Evolutionary conservation across 805 yeast species (phyloP).

Genomic region (Cyberlindnera petersonii): DNA sequence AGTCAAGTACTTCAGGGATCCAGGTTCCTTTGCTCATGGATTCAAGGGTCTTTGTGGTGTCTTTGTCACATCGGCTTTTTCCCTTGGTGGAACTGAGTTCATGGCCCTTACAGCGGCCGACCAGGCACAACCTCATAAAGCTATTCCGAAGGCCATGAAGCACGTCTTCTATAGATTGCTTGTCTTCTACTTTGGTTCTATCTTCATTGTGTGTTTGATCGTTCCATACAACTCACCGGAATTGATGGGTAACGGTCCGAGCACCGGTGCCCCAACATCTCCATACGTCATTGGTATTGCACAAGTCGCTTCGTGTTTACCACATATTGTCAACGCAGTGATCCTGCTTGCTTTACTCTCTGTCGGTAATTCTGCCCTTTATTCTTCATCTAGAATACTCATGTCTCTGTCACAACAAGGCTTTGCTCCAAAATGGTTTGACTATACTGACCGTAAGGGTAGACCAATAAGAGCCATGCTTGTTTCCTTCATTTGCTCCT

Average conservation of each 20-base stretch:
- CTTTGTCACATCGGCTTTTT: slow-evolving; percentile 54
- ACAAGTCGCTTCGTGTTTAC: slow-evolving; percentile 50
- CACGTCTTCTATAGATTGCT: slow-evolving; percentile 54
- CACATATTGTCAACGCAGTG: slow-evolving; percentile 62
- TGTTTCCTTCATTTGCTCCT: slow-evolving; percentile 47
- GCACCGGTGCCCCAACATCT: slow-evolving; percentile 49
- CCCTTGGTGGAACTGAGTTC: slow-evolving; percentile 58
- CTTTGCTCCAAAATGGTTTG: slow-evolving; percentile 50
- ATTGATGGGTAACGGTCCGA: slow-evolving; percentile 37
- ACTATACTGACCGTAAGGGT: slow-evolving; percentile 52
- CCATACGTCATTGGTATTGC: slow-evolving; percentile 66
- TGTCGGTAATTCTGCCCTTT: slow-evolving; percentile 56
- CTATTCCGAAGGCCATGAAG: slow-evolving; percentile 54
- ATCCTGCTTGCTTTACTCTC: slow-evolving; percentile 59
- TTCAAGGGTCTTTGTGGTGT: slow-evolving; percentile 53
- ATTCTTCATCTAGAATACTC: slow-evolving; percentile 45
- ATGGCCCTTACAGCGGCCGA: slow-evolving; percentile 53
- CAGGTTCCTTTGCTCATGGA: slow-evolving; percentile 52
- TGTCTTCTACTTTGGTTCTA: slow-evolving; percentile 45
- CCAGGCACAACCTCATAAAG: slow-evolving; percentile 46
- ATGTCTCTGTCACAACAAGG: slow-evolving; percentile 57
- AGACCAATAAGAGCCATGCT: slow-evolving; percentile 55
- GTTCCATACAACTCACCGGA: slow-evolving; percentile 48
- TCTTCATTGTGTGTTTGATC: slow-evolving; percentile 45
- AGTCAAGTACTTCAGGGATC: slow-evolving; percentile 45